Percentiles rank a stretch among this genome's conserved stretches.
phyloP scores from a whole-genome alignment of 2,329 filamentous ascomycete species.

The Arthroderma sp. region DNA sequence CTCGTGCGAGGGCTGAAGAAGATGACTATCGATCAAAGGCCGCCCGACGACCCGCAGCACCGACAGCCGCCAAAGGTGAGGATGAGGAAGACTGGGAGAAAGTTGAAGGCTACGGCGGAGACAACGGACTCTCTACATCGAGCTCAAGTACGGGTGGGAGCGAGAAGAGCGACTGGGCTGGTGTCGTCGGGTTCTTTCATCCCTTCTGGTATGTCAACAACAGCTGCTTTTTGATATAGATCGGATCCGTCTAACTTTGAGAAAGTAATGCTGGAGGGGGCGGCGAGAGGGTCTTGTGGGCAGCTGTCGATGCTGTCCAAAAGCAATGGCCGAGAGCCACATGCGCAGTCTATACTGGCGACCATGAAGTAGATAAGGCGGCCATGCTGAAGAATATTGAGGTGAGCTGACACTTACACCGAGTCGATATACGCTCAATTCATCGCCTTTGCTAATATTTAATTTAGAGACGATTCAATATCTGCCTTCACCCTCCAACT shows the following conservation, averaged over 20 bases:
- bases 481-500: conserved; percentile 68
- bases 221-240: not conserved
- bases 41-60: conserved; percentile 1
- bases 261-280: conserved; percentile 84
- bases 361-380: conserved; percentile 73
- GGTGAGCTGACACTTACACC: conserved; percentile 41
- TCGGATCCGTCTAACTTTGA: conserved; percentile 1
- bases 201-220: conserved; percentile 64
- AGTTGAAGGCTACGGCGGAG: conserved; percentile 42
- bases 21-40: conserved; percentile 20
- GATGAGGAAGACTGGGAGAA: conserved; percentile 59
- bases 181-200: conserved; percentile 91
- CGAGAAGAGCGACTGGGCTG: conserved; percentile 51
- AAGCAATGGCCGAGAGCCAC: conserved; percentile 75
- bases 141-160: not conserved
- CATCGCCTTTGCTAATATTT: not conserved
- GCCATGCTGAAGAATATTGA: conserved; percentile 65
- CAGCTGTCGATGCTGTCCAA: conserved; percentile 83
- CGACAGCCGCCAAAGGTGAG: conserved; percentile 14
- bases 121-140: conserved; percentile 9
- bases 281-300: conserved; percentile 92
- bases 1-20: conserved; percentile 33
- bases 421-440: conserved; percentile 5
- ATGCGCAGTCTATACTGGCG: conserved; percentile 88
- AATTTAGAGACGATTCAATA: conserved; percentile 70